A percentile compares a stretch with the other conserved stretches of the same genome.
phyloP scores from a whole-genome alignment of 2,329 filamentous ascomycete genomes.

The Aspergillus sp. region DNA sequence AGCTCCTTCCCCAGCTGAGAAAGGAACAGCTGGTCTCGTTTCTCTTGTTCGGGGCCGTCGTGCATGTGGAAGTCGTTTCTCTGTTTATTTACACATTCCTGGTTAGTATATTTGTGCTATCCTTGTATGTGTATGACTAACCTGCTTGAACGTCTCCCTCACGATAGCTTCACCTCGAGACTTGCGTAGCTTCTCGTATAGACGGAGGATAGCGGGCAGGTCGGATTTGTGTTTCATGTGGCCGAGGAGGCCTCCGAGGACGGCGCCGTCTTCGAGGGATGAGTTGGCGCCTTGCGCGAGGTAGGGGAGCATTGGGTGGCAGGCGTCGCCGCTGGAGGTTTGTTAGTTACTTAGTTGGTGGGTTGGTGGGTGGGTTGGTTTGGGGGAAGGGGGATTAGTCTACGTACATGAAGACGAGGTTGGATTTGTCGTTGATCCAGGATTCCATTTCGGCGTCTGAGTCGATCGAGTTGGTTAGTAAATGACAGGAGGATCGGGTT shows the following conservation, averaged over 20 bases:
- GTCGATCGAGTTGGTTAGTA: background rate
- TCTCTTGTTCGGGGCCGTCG: conserved; percentile 59
- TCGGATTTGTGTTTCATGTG: conserved; percentile 49
- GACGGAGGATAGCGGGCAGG: conserved; percentile 45
- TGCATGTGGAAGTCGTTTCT: conserved; percentile 56
- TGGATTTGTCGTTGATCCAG: conserved; percentile 58
- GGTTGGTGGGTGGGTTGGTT: background rate
- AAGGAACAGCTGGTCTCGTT: conserved; percentile 60
- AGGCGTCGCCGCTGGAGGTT: conserved; percentile 55
- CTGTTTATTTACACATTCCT: conserved; percentile 29
- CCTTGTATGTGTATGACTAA: conserved; percentile 1
- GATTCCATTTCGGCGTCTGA: conserved; percentile 53
- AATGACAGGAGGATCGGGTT: background rate
- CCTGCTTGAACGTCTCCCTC: conserved; percentile 61
- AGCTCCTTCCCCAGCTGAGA: conserved; percentile 57
- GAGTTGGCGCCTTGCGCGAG: conserved; percentile 69
- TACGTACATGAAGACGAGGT: conserved; percentile 48
- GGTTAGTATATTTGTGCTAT: too few relatives aligned
- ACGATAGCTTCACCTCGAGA: conserved; percentile 58
- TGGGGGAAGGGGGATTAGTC: background rate
- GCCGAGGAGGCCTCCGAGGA: conserved; percentile 61
- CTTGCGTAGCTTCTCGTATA: conserved; percentile 52
- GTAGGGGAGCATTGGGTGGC: conserved; percentile 66
- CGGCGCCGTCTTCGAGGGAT: conserved; percentile 68
- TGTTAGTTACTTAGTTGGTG: background rate